phyloP scores from a whole-genome alignment of 1,284 basidiomycete genomes.

The Cryptococcus amylolentus region DNA sequence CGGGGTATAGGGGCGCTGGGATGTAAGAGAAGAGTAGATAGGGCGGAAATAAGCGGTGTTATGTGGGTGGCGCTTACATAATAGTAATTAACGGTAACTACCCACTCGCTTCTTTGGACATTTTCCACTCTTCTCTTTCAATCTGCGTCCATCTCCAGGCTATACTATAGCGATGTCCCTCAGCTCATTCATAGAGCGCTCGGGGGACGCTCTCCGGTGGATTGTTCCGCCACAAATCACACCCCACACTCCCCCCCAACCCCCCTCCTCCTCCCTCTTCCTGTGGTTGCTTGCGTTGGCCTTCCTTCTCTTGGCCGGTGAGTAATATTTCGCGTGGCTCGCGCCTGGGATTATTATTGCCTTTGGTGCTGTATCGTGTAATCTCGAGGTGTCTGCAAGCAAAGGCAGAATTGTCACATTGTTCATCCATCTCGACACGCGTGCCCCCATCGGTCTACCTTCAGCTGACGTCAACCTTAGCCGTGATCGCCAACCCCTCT shows the following conservation, averaged over 20 bases:
- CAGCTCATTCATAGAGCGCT: conserved; percentile 15
- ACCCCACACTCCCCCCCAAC: background rate
- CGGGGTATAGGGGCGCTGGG: background rate
- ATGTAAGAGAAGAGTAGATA: background rate
- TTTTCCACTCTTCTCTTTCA: background rate
- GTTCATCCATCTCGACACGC: too few species aligned
- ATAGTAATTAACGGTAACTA: background rate
- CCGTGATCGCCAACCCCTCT: conserved; percentile 87
- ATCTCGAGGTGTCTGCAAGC: too few species aligned
- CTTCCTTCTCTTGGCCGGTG: background rate
- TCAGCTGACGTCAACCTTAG: conserved; percentile 50
- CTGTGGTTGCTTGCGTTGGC: conserved; percentile 1
- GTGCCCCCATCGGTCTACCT: too few species aligned
- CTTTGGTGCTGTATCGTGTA: too few species aligned
- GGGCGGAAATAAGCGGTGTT: background rate
- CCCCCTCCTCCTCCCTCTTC: background rate
- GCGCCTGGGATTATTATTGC: background rate
- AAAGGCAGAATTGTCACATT: too few species aligned
- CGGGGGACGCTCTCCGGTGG: conserved; percentile 14
- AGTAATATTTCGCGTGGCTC: background rate
- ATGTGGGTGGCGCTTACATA: background rate
- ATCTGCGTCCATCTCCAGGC: background rate
- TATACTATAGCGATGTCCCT: conserved; percentile 15
- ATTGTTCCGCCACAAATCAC: background rate
- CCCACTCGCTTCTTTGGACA: background rate